Evolutionary conservation across 768 basidiomycete genomes (phyloP).

Genomic region (Suillus lakei): DNA sequence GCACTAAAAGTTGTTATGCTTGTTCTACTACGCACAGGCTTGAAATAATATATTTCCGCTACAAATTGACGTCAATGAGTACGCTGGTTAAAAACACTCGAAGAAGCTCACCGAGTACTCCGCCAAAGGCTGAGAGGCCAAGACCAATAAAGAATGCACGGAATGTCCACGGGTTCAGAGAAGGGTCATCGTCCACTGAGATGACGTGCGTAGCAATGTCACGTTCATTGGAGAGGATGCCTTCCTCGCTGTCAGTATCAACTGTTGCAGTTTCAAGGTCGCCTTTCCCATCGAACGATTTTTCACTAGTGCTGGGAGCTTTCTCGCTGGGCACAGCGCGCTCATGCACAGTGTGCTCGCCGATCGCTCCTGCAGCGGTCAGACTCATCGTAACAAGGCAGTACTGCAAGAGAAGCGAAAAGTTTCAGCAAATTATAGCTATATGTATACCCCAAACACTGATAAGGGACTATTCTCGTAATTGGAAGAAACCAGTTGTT

Average conservation of each 20-base stretch:
- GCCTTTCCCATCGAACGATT: constrained; percentile 30
- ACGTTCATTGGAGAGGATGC: constrained; percentile 44
- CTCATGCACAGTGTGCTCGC: not conserved
- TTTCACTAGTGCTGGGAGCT: constrained; percentile 23
- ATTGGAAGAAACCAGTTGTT: not conserved
- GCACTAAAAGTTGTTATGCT: not conserved
- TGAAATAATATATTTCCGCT: constrained; percentile 61
- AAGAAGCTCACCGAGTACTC: constrained; percentile 44
- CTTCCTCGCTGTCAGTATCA: constrained; percentile 30
- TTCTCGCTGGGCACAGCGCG: constrained; percentile 8
- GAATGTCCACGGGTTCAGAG: constrained; percentile 50
- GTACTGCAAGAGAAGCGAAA: not conserved
- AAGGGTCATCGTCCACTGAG: constrained; percentile 47
- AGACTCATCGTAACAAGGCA: constrained; percentile 1
- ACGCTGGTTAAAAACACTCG: constrained; percentile 12
- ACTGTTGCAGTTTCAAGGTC: constrained; percentile 38
- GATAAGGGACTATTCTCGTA: constrained; percentile 12
- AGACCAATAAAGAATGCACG: constrained; percentile 52
- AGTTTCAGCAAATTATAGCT: not conserved
- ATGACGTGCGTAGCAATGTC: constrained; percentile 50
- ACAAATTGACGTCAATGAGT: constrained; percentile 8
- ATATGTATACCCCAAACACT: not conserved
- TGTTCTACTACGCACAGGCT: constrained; percentile 41
- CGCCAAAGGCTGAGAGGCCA: constrained; percentile 51
- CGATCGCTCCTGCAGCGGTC: constrained; percentile 4